These are phyloP conservation scores for Sphenostylis stenocarpa DNA, from an alignment of 306 rosid species.

Conservation along the genomic window DNA sequence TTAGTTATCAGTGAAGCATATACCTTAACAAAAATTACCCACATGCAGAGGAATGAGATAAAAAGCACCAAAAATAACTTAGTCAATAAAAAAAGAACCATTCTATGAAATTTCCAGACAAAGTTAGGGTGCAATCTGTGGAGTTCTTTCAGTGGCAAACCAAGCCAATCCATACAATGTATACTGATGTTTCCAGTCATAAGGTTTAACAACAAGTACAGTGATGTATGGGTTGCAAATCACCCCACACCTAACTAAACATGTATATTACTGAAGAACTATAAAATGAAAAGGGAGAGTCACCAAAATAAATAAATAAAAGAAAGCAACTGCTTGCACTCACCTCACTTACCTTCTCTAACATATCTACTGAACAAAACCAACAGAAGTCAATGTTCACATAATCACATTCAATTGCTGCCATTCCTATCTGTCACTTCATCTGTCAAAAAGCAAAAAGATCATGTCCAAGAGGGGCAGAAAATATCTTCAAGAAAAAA, in stretches of 20 bases:
- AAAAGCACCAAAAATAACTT: not conserved
- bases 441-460: constrained; percentile 48
- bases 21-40: not conserved
- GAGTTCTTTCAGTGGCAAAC: constrained; percentile 32
- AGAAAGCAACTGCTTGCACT: constrained; percentile 40
- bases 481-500: not conserved
- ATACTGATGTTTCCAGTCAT: constrained; percentile 36
- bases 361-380: constrained; percentile 25
- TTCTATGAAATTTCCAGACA: not conserved
- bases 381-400: constrained; percentile 32
- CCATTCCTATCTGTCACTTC: constrained; percentile 27
- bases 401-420: constrained; percentile 26
- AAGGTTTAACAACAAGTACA: constrained; percentile 44
- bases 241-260: constrained; percentile 44
- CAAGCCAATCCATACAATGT: constrained; percentile 48
- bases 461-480: constrained; percentile 14
- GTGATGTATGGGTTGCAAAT: constrained; percentile 44
- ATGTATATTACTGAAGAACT: constrained; percentile 35
- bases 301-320: not conserved
- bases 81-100: constrained; percentile 9
- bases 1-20: not conserved
- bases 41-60: not conserved
- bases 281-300: constrained; percentile 1
- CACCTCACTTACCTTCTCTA: constrained; percentile 31
- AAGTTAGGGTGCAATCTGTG: constrained; percentile 16